phyloP scores from a whole-genome alignment of 2,329 filamentous ascomycete genomes.

The Eurotiales sp. region DNA sequence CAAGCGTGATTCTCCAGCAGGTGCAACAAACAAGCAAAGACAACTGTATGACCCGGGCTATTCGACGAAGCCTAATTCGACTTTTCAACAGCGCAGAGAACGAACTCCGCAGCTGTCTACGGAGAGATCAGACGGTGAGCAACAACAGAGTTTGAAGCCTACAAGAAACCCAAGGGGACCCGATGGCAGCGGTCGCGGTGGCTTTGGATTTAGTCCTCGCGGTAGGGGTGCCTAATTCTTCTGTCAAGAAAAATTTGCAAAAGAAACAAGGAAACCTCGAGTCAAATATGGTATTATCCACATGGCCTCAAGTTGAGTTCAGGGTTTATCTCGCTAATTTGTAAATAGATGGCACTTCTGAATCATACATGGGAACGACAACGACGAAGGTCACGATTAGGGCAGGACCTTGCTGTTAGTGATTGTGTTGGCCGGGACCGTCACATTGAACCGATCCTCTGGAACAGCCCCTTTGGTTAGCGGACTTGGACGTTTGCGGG shows the following conservation, averaged over 20 bases:
- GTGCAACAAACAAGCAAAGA: constrained; percentile 29
- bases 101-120: constrained; percentile 27
- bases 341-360: not conserved
- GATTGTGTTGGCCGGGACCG: constrained; percentile 56
- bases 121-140: constrained; percentile 38
- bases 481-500: no score
- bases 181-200: constrained; percentile 69
- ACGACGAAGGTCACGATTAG: constrained; percentile 23
- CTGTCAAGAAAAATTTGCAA: not conserved
- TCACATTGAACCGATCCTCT: constrained; percentile 60
- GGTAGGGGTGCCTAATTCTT: constrained; percentile 40
- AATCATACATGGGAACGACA: not conserved
- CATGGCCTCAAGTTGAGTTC: not conserved
- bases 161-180: constrained; percentile 74
- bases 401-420: constrained; percentile 55
- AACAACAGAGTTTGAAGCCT: constrained; percentile 38
- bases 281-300: not conserved
- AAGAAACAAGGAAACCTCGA: not conserved
- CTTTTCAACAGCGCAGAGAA: constrained; percentile 43
- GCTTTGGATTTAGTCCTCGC: constrained; percentile 69
- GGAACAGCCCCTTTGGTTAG: not conserved
- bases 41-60: constrained; percentile 78
- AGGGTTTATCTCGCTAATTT: not conserved
- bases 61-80: constrained; percentile 59
- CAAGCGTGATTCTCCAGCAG: constrained; percentile 39